phyloP scores from a whole-genome alignment of 192 early-diverging fungal species.

The Gonapodya sp. region DNA sequence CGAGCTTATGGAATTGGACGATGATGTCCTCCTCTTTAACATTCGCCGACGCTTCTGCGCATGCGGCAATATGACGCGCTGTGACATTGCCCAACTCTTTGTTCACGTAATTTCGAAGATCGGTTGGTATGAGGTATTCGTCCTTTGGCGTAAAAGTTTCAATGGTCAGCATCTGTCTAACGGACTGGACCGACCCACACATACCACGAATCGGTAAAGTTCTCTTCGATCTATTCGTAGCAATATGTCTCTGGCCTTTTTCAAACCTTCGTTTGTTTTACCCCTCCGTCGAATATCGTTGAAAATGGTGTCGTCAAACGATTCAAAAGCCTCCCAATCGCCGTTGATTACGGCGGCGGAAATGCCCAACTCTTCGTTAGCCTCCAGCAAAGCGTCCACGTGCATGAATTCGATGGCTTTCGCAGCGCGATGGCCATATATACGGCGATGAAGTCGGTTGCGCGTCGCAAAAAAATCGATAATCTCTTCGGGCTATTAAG shows the following conservation, averaged over 20 bases:
- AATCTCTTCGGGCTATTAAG: not conserved
- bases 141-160: not conserved
- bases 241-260: not conserved
- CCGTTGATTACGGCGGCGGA: constrained; percentile 38
- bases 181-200: not conserved
- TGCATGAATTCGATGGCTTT: constrained; percentile 85
- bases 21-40: not conserved
- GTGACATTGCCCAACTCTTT: not conserved
- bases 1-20: not conserved
- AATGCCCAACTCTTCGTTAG: constrained; percentile 57
- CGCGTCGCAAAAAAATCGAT: not conserved
- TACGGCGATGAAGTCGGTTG: constrained; percentile 65
- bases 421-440: constrained; percentile 81
- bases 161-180: too few relatives aligned
- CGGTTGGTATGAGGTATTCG: not conserved
- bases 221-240: not conserved
- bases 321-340: constrained; percentile 53
- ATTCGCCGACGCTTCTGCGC: not conserved
- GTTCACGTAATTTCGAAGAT: not conserved
- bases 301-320: constrained; percentile 77
- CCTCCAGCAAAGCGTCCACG: constrained; percentile 72
- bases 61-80: not conserved
- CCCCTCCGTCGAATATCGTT: constrained; percentile 32
- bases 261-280: not conserved
- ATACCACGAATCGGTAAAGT: not conserved